phyloP scores from a whole-genome alignment of 768 basidiomycete species.

The Boletus reticuloceps region DNA sequence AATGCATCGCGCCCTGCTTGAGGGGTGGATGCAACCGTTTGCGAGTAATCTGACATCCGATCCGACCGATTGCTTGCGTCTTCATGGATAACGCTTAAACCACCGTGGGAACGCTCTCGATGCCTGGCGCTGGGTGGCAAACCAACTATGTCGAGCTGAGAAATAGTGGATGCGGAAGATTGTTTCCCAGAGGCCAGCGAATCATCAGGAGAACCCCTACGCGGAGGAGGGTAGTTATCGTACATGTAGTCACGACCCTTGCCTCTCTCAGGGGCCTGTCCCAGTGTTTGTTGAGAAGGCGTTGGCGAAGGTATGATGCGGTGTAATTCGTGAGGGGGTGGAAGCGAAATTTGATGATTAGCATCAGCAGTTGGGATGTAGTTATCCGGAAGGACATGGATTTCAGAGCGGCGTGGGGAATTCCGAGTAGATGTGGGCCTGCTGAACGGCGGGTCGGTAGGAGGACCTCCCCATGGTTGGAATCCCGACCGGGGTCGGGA shows the following conservation, averaged over 20 bases:
- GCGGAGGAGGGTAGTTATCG: slow-evolving; percentile 15
- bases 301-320: slow-evolving; percentile 29
- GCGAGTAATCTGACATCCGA: slow-evolving; percentile 22
- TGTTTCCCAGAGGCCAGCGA: slow-evolving; percentile 29
- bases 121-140: slow-evolving; percentile 17
- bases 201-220: slow-evolving; percentile 28
- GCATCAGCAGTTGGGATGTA: slow-evolving; percentile 46
- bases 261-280: slow-evolving; percentile 17
- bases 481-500: slow-evolving; percentile 15
- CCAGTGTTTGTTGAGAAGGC: slow-evolving; percentile 24
- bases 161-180: slow-evolving; percentile 29
- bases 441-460: slow-evolving; percentile 5
- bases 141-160: slow-evolving; percentile 33
- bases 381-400: slow-evolving; percentile 43
- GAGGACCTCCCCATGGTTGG: slow-evolving; percentile 18
- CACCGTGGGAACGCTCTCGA: slow-evolving; percentile 20
- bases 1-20: slow-evolving; percentile 12
- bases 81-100: slow-evolving; percentile 32
- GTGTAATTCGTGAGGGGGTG: slow-evolving; percentile 49
- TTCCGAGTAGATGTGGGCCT: slow-evolving; percentile 23
- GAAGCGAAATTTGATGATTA: slow-evolving; percentile 41
- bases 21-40: slow-evolving; percentile 18
- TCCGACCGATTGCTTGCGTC: slow-evolving; percentile 29
- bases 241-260: slow-evolving; percentile 25
- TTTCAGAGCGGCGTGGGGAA: slow-evolving; percentile 17